These are phyloP conservation scores for Citrullus amarus DNA, from an alignment of 306 rosid species.

Conservation along the genomic window DNA sequence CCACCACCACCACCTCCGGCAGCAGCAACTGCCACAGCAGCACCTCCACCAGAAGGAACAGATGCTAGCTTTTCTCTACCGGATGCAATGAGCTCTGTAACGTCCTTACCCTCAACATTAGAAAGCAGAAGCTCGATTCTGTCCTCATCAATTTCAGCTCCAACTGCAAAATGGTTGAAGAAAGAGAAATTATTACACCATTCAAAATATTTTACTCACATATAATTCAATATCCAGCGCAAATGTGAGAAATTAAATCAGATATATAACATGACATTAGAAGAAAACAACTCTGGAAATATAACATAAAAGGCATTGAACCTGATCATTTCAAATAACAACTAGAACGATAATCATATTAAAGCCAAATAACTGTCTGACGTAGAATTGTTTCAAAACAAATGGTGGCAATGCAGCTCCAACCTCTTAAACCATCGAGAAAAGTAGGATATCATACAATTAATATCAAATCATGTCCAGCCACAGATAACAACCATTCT, in stretches of 20 bases:
- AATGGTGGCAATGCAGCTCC: not conserved
- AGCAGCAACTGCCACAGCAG: conserved; percentile 26
- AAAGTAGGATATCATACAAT: not conserved
- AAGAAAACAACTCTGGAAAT: not conserved
- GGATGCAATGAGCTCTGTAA: conserved; percentile 58
- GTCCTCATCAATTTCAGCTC: conserved; percentile 49
- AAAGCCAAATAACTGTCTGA: too few species aligned
- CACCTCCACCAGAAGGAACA: conserved; percentile 58
- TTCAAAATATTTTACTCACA: not conserved
- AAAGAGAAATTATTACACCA: not conserved
- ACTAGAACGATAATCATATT: not conserved
- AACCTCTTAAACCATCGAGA: not conserved
- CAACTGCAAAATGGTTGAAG: conserved; percentile 27
- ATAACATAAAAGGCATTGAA: not conserved
- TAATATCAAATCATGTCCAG: not conserved
- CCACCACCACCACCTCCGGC: conserved; percentile 17
- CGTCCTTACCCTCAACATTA: conserved; percentile 50
- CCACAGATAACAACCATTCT: not conserved
- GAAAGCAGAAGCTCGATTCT: conserved; percentile 39
- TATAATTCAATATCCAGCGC: not conserved
- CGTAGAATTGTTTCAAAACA: not conserved
- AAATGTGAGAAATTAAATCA: not conserved
- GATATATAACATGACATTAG: not conserved
- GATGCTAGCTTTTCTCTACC: conserved; percentile 69
- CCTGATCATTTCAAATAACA: not conserved